Base-by-base conservation (phyloP, 2,329 filamentous ascomycete species). In the Fusarium mangiferae region DNA sequence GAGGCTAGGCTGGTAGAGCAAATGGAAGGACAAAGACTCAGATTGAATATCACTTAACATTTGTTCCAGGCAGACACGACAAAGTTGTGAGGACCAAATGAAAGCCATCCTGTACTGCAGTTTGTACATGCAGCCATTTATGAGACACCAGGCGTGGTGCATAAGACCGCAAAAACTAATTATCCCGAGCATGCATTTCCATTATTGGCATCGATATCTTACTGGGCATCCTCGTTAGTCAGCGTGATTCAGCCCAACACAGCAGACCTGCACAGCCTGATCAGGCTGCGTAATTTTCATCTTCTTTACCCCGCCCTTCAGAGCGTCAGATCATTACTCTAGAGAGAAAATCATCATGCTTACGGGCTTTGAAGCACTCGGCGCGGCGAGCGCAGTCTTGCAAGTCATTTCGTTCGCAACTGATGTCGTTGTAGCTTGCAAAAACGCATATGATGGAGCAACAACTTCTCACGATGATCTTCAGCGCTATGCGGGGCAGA, bases 371-470 rank as follows among this genome's bases (percentile, higher is more conserved):
- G 72, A 74, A 35, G 70, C 51, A 3, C 72, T 74, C 6, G 57
- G 72, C 5, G 66, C 64, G 0, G 73, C 69, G 0, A 74, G 73
- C 26, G 72, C 69, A 9, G 57, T 75, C 0, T 20, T 75, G 4
- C 72, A 75, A 52, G 54, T 74, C 4, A 66, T 72, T 3, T 66
- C 69, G 1, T 70, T 70, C 7, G 66, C 73, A 2, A n/a, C 22
- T 7, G 62, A 57, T 4, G 4, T 68, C 0, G 8, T 12, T 5
- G 26, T n/a, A 9, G 33, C 39, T 0, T 75, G 71, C 9, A 65
- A 67, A 5, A 52, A 62, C 0, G 46, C 66, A 1, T 75, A 73
- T 2, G 46, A 72, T 10, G 73, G 71, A 6, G 39, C 30, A 0
- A 56, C 54, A 2, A 68, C 65, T 2, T 13, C 30, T 0, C 5